A percentile compares a stretch with the other conserved stretches of the same genome.
Evolutionary conservation across 495 filamentous ascomycete genomes (phyloP).

Genomic region (Extremus antarcticus): DNA sequence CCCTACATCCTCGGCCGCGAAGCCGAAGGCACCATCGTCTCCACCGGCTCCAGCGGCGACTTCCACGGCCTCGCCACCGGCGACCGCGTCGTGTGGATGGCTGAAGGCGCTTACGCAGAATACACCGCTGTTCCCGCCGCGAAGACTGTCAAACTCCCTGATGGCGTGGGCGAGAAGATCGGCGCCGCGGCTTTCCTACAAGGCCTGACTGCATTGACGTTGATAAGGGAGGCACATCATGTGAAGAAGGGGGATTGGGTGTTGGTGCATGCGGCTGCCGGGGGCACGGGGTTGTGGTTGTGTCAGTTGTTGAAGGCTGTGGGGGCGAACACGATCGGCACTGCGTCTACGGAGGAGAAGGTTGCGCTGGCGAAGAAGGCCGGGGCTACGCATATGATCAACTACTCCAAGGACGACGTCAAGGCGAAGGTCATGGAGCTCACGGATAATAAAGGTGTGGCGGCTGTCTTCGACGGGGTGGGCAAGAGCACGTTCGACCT

Average conservation of each 20-base stretch:
- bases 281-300: constrained; percentile 72
- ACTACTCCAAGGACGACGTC: constrained; percentile 51
- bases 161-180: constrained; percentile 48
- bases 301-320: constrained; percentile 62
- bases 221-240: constrained; percentile 64
- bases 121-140: constrained; percentile 52
- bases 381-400: constrained; percentile 62
- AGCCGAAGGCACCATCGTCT: constrained; percentile 53
- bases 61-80: constrained; percentile 19
- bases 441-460: constrained; percentile 46
- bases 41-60: constrained; percentile 35
- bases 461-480: constrained; percentile 80
- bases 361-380: constrained; percentile 66
- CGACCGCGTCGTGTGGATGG: constrained; percentile 35
- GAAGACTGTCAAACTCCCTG: constrained; percentile 54
- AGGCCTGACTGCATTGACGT: constrained; percentile 73
- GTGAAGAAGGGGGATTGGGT: constrained; percentile 74
- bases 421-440: constrained; percentile 28
- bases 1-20: constrained; percentile 81
- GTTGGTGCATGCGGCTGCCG: constrained; percentile 82
- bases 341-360: constrained; percentile 66
- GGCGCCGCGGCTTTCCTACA: constrained; percentile 62
- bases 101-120: constrained; percentile 59
- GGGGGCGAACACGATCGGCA: constrained; percentile 75
- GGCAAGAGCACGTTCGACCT: constrained; percentile 81